Evolutionary conservation across 441 rosid genomes (phyloP), one percentile per base, ranked within the genome.

Genomic region (Gossypium davidsonii): DNA sequence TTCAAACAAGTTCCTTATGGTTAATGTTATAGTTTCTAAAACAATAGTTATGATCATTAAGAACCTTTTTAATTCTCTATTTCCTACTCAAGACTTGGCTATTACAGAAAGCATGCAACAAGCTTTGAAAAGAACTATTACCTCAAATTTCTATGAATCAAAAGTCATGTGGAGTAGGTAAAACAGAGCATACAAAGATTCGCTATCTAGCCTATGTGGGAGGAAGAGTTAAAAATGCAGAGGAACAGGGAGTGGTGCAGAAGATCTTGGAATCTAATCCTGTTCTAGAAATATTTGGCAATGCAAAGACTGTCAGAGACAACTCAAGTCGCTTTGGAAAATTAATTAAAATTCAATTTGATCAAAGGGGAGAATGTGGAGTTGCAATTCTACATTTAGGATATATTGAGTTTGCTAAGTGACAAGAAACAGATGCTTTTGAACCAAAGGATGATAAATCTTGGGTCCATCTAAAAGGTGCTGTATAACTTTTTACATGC

Each of bases 401-500:
- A 59, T 92, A 95, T 76, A 81, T 92, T 56, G 92, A 91, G 78
- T 92, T 95, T 79, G 80, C 79, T 17, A 95, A 90, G 86, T 92
- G 90, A 62, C 87, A 83, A 51, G 99, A 95, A 73, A 56, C 81
- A 51, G 99, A 92, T 84, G 85, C 90, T 76, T 83, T 97, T 61
- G 76, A 81, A 77, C 97, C 97, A 3, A 91, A 87, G 79, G 98
- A 95, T 72, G 95, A 91, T 49, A 84, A 82, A 75, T 87, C 99
- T 58, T 74, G 82, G 66, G 83, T 81, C 74, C 98, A 92, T 83
- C 91, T 95, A 6, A 86, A 85, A 79, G 85, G 79, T 12, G 90
- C 96, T 37, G 93, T 97, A 60, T 91, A 92, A 78, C 94, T 91
- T 76, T 87, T 94, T 76, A 92, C 98, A 97, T 95, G 99, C 76